phyloP scores from a whole-genome alignment of 257 asterid species.

The Lantana camara region DNA sequence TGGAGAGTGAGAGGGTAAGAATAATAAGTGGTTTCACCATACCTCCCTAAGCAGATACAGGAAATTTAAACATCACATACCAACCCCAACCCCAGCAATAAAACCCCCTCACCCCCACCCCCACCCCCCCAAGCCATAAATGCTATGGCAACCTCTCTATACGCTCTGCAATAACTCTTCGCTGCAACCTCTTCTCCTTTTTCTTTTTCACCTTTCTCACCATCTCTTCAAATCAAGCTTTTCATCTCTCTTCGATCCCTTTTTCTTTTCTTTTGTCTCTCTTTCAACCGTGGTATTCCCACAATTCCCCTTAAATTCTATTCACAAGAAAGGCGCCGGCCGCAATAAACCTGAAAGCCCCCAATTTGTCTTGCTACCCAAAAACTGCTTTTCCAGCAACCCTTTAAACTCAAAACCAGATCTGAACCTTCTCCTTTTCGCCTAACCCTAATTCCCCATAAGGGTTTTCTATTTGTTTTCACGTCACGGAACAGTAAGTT shows the following conservation, averaged over 20 bases:
- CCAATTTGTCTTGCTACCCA: constrained; percentile 5
- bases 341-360: constrained; percentile 23
- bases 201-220: constrained; percentile 36
- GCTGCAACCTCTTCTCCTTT: constrained; percentile 46
- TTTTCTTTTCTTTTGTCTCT: background rate
- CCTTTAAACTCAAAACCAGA: constrained; percentile 37
- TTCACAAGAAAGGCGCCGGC: constrained; percentile 66
- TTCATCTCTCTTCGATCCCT: constrained; percentile 6
- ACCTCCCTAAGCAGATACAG: background rate
- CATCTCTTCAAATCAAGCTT: background rate
- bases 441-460: constrained; percentile 30
- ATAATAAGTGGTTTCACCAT: constrained; percentile 19
- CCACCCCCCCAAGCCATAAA: constrained; percentile 55
- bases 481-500: constrained; percentile 25
- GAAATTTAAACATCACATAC: constrained; percentile 50
- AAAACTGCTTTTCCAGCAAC: constrained; percentile 5
- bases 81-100: constrained; percentile 52
- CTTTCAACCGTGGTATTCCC: constrained; percentile 29
- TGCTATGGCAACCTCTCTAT: constrained; percentile 80
- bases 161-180: constrained; percentile 76
- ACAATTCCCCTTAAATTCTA: constrained; percentile 59
- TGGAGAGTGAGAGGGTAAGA: constrained; percentile 9
- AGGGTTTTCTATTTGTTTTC: constrained; percentile 30
- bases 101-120: constrained; percentile 38
- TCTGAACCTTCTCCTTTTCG: constrained; percentile 32